Conservation (phyloP, 768 basidiomycete species). For the Paxillus involutus region DNA sequence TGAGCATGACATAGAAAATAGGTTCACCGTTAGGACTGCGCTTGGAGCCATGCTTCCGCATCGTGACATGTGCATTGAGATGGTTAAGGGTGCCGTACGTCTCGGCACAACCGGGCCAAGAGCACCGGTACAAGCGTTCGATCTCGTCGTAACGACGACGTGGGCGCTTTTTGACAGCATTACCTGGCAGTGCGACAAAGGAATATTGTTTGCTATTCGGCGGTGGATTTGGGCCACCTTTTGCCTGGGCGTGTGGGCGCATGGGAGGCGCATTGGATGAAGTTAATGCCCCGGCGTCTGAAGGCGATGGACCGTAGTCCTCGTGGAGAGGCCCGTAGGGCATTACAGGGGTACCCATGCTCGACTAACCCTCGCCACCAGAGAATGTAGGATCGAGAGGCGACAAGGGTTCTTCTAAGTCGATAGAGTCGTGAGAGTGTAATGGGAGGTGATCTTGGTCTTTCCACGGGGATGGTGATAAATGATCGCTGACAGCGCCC, state of each 20-base stretch:
- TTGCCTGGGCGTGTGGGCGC: constrained; percentile 18
- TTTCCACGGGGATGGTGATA: constrained; percentile 30
- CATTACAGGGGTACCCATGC: constrained; percentile 28
- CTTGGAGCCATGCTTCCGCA: constrained; percentile 94
- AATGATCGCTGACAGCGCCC: constrained; percentile 47
- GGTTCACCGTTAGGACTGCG: constrained; percentile 83
- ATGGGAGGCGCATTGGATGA: constrained; percentile 44
- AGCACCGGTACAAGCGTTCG: constrained; percentile 88
- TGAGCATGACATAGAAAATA: not conserved
- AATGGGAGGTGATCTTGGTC: constrained; percentile 29
- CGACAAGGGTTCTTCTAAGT: constrained; percentile 50
- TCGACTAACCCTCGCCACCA: constrained; percentile 36
- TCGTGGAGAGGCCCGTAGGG: constrained; percentile 48
- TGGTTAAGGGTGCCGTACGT: constrained; percentile 95
- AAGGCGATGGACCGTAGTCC: constrained; percentile 60
- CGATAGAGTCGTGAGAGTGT: constrained; percentile 34
- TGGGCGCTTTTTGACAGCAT: constrained; percentile 81
- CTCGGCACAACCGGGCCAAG: constrained; percentile 75
- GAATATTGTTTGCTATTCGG: constrained; percentile 72
- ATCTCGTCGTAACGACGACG: constrained; percentile 91
- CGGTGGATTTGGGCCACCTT: constrained; percentile 28
- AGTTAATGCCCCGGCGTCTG: constrained; percentile 60
- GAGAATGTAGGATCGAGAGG: constrained; percentile 56
- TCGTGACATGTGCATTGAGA: constrained; percentile 96
- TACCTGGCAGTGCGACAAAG: constrained; percentile 79